Evolutionary conservation across 2,329 filamentous ascomycete species (phyloP).

Genomic region (Kalmusia sp.): DNA sequence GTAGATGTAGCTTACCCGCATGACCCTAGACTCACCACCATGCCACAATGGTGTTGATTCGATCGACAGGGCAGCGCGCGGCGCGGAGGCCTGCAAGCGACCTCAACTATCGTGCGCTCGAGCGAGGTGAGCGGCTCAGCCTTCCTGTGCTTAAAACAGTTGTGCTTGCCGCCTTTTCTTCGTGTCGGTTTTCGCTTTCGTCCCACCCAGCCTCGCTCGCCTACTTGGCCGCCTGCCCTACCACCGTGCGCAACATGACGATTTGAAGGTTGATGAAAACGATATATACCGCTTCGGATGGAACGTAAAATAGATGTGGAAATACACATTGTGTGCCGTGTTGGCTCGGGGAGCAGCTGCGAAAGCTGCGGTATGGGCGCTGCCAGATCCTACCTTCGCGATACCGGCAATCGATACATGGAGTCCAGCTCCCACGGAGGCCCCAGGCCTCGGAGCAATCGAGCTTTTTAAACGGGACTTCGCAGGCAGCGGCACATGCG

Average conservation of each 20-base stretch:
- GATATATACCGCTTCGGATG: slow-evolving; percentile 19
- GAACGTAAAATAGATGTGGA: slow-evolving; percentile 30
- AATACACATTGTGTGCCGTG: slow-evolving; percentile 31
- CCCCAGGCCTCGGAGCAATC: slow-evolving; percentile 26
- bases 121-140: slow-evolving; percentile 17
- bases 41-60: slow-evolving; percentile 12
- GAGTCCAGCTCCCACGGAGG: slow-evolving; percentile 41
- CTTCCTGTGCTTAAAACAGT: slow-evolving; percentile 12
- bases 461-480: slow-evolving; percentile 36
- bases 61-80: slow-evolving; percentile 18
- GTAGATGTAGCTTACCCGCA: slow-evolving; percentile 15
- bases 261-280: slow-evolving; percentile 12
- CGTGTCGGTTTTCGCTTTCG: slow-evolving; percentile 7
- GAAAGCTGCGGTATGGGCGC: slow-evolving; percentile 36
- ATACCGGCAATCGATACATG: slow-evolving; percentile 31
- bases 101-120: slow-evolving; percentile 16
- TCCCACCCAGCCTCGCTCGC: neutral
- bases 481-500: slow-evolving; percentile 35
- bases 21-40: slow-evolving; percentile 19
- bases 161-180: slow-evolving; percentile 10
- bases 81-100: slow-evolving; percentile 10
- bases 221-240: neutral
- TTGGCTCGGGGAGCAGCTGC: slow-evolving; percentile 32
- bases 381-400: slow-evolving; percentile 36
- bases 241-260: slow-evolving; percentile 8